Conservation (phyloP, 371 early-diverging fungal species). For the Mucor circinelloides region DNA sequence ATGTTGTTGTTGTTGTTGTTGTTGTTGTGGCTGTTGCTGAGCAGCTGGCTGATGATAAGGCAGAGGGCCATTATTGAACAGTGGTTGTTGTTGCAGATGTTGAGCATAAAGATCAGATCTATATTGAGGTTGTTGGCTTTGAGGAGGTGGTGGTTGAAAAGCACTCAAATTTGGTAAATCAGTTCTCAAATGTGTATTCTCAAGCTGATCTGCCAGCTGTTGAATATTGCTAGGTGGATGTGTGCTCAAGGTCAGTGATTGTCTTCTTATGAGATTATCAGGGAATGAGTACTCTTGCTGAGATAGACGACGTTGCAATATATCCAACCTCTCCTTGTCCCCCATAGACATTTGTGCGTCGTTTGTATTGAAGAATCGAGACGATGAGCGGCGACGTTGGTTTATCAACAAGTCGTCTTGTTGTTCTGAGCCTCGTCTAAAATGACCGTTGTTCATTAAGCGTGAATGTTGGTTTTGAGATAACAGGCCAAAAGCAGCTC, state of each 20-base stretch:
- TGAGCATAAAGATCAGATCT: slow-evolving; percentile 10
- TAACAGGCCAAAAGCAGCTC: slow-evolving; percentile 47
- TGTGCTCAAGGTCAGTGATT: slow-evolving; percentile 25
- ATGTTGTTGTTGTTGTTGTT: slow-evolving; percentile 2
- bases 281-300: slow-evolving; percentile 30
- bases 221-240: slow-evolving; percentile 28
- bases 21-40: slow-evolving; percentile 1
- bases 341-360: slow-evolving; percentile 27
- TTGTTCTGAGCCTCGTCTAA: slow-evolving; percentile 37
- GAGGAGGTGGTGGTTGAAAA: slow-evolving; percentile 5
- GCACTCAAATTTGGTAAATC: background rate
- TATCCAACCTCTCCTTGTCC: slow-evolving; percentile 33
- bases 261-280: slow-evolving; percentile 27
- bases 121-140: slow-evolving; percentile 6
- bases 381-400: slow-evolving; percentile 29
- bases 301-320: slow-evolving; percentile 29
- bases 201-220: slow-evolving; percentile 38
- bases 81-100: slow-evolving; percentile 17
- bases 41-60: slow-evolving; percentile 4
- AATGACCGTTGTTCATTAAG: slow-evolving; percentile 21
- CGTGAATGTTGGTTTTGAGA: slow-evolving; percentile 39
- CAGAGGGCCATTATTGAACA: background rate
- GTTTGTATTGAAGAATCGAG: slow-evolving; percentile 20
- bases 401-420: slow-evolving; percentile 25
- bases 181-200: slow-evolving; percentile 30